A percentile compares a stretch with the other conserved stretches of the same genome.
Evolutionary conservation across 805 yeast species (phyloP).

Genomic region (Kuraishia capsulata): DNA sequence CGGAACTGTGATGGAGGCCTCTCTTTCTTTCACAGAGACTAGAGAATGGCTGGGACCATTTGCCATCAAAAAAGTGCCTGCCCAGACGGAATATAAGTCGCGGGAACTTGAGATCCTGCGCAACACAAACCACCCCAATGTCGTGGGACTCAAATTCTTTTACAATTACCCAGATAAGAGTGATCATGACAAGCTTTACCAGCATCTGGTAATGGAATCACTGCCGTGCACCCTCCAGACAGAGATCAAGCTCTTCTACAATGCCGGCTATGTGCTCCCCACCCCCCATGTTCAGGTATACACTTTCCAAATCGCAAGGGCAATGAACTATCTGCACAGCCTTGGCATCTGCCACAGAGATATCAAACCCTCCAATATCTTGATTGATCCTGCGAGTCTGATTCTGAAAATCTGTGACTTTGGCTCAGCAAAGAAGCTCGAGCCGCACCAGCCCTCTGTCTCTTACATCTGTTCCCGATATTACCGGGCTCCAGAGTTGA

Average conservation of each 20-base stretch:
- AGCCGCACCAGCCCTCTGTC: slow-evolving; percentile 77
- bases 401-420: slow-evolving; percentile 73
- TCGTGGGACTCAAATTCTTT: slow-evolving; percentile 59
- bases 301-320: slow-evolving; percentile 73
- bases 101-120: slow-evolving; percentile 73
- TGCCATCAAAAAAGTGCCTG: slow-evolving; percentile 79
- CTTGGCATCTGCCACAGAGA: slow-evolving; percentile 78
- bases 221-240: slow-evolving; percentile 71
- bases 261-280: slow-evolving; percentile 52
- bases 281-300: slow-evolving; percentile 69
- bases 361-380: slow-evolving; percentile 74
- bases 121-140: slow-evolving; percentile 72
- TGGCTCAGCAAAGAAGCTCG: slow-evolving; percentile 77
- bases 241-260: slow-evolving; percentile 64
- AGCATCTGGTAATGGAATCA: slow-evolving; percentile 81
- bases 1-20: slow-evolving; percentile 77
- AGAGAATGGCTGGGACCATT: slow-evolving; percentile 62
- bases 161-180: slow-evolving; percentile 57
- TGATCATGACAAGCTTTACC: slow-evolving; percentile 57
- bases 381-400: slow-evolving; percentile 64
- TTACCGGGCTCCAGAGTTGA: slow-evolving; percentile 92
- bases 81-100: slow-evolving; percentile 79
- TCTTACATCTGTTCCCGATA: slow-evolving; percentile 94
- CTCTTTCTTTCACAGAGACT: slow-evolving; percentile 18
- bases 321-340: slow-evolving; percentile 75